phyloP scores from a whole-genome alignment of 208 protist genomes.

The Leptomonas pyrrhocoris region DNA sequence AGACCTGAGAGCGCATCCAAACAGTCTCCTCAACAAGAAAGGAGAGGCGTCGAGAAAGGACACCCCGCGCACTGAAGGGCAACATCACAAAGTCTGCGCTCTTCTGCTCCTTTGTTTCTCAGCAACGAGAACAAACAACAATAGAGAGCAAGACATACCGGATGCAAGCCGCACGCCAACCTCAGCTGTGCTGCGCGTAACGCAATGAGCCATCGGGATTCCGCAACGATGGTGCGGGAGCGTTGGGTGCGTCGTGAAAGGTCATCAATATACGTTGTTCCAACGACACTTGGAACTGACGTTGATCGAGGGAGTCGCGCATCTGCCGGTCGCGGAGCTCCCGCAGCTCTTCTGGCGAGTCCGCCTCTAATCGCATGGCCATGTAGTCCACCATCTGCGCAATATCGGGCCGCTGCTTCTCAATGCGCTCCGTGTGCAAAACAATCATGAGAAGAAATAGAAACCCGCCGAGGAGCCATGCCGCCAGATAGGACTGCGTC shows the following conservation, averaged over 20 bases:
- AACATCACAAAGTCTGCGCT: no score
- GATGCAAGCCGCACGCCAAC: not conserved
- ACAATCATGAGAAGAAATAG: conserved; percentile 45
- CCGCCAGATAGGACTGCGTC: conserved; percentile 53
- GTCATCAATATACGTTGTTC: conserved; percentile 81
- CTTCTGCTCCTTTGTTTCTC: no score
- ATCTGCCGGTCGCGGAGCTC: conserved; percentile 63
- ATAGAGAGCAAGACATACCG: no score
- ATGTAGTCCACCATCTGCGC: conserved; percentile 82
- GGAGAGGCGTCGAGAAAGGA: no score
- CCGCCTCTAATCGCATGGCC: conserved; percentile 82
- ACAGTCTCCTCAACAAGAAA: no score
- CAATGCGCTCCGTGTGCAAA: conserved; percentile 53
- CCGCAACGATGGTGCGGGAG: conserved; percentile 48
- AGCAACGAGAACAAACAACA: no score
- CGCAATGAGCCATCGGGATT: conserved; percentile 45
- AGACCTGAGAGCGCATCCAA: no score
- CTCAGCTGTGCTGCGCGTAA: conserved; percentile 23
- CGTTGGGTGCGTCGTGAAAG: conserved; percentile 75
- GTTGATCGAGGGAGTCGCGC: conserved; percentile 54
- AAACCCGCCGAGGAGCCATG: conserved; percentile 55
- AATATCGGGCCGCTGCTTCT: conserved; percentile 71
- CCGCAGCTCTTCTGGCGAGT: conserved; percentile 67
- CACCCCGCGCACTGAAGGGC: no score
- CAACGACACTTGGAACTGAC: conserved; percentile 53